Evolutionary conservation across 192 early-diverging fungal genomes (phyloP).

Genomic region (Entomortierella lignicola): DNA sequence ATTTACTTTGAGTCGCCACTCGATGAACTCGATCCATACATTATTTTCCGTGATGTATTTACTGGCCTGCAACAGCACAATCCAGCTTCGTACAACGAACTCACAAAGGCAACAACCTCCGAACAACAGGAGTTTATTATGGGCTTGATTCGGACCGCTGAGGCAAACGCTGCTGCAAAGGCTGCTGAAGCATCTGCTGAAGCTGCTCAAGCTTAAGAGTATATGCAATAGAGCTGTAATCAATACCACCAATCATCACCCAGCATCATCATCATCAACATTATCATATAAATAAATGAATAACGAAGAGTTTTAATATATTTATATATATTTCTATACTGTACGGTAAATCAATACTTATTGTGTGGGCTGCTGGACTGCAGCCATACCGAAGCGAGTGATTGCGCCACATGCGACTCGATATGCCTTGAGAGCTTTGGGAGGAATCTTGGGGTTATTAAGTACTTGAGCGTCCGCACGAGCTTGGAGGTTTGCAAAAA

Average conservation of each 20-base stretch:
- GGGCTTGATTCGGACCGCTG: slow-evolving; percentile 61
- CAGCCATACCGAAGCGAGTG: slow-evolving; percentile 49
- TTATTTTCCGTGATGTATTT: slow-evolving; percentile 76
- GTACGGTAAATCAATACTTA: neutral
- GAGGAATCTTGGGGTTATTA: slow-evolving; percentile 61
- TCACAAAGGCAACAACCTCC: slow-evolving; percentile 66
- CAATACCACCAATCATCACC: neutral
- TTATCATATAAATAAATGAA: neutral
- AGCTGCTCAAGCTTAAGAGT: slow-evolving; percentile 28
- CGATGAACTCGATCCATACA: slow-evolving; percentile 79
- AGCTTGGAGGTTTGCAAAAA: slow-evolving; percentile 51
- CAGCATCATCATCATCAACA: no score
- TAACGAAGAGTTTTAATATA: no score
- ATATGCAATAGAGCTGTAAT: no score
- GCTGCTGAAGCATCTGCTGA: slow-evolving; percentile 42
- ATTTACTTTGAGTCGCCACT: slow-evolving; percentile 81
- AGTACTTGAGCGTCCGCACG: slow-evolving; percentile 52
- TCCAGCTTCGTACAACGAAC: slow-evolving; percentile 61
- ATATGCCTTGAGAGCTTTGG: slow-evolving; percentile 56
- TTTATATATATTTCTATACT: no score
- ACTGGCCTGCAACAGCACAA: slow-evolving; percentile 65
- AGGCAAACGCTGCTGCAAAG: slow-evolving; percentile 43
- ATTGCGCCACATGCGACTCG: slow-evolving; percentile 34
- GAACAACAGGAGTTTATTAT: slow-evolving; percentile 67
- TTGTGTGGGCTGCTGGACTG: slow-evolving; percentile 42